Evolutionary conservation across 164 flowering plant genomes (phyloP).

Genomic region (Tinospora cordifolia): DNA sequence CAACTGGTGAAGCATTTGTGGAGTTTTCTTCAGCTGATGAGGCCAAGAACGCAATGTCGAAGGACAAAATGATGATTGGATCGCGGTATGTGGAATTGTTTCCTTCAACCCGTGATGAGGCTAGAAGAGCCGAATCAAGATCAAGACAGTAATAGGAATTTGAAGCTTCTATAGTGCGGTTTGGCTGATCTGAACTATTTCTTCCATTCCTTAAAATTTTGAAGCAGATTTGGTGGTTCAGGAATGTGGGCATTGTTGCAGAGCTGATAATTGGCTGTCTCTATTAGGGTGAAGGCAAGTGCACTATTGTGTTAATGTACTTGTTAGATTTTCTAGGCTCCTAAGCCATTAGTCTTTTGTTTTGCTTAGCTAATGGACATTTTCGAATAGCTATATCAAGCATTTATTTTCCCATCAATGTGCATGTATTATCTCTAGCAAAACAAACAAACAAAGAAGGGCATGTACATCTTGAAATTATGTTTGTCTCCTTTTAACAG

Average conservation of each 20-base stretch:
- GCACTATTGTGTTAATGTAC: too few relatives aligned
- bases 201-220: background rate
- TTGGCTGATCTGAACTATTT: background rate
- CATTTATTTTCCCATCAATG: background rate
- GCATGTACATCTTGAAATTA: too few relatives aligned
- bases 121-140: conserved; percentile 71
- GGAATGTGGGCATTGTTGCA: background rate
- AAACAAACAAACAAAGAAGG: background rate
- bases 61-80: conserved; percentile 82
- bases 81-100: conserved; percentile 82
- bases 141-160: conserved; percentile 47
- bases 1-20: conserved; percentile 88
- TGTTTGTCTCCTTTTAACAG: background rate
- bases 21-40: conserved; percentile 78
- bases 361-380: too few relatives aligned
- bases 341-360: too few relatives aligned
- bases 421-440: background rate
- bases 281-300: too few relatives aligned
- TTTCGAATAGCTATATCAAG: too few relatives aligned
- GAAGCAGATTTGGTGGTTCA: background rate
- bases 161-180: background rate
- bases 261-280: background rate
- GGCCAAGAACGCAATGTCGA: conserved; percentile 75
- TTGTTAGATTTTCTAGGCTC: too few relatives aligned
- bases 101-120: conserved; percentile 76